These are phyloP conservation scores for Mucuna pruriens DNA, from an alignment of 306 rosid genomes.

Conservation along the genomic window DNA sequence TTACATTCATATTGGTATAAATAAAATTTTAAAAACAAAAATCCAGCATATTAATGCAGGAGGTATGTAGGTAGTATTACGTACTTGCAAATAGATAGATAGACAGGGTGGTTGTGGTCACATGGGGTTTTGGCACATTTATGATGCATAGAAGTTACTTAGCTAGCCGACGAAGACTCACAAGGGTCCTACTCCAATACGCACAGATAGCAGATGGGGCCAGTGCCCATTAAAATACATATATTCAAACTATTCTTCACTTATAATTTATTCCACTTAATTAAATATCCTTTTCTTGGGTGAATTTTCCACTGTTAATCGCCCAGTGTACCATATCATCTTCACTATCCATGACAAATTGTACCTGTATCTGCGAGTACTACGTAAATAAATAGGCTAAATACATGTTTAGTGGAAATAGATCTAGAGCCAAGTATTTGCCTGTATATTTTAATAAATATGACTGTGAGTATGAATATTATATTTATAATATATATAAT, in stretches of 20 bases:
- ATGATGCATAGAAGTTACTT: neutral
- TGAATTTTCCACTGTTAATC: neutral
- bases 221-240: neutral
- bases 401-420: too few species aligned
- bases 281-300: neutral
- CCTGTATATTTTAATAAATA: too few species aligned
- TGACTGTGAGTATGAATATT: too few species aligned
- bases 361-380: too few species aligned
- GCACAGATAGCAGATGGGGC: neutral
- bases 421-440: too few species aligned
- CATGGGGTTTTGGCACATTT: slow-evolving; percentile 24
- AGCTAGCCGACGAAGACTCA: neutral
- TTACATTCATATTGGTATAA: neutral
- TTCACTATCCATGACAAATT: too few species aligned
- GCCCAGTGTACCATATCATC: neutral
- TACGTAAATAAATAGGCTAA: too few species aligned
- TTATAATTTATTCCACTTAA: neutral
- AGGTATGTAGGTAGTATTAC: neutral
- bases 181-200: neutral
- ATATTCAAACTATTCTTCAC: neutral
- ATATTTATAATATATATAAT: too few species aligned
- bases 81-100: neutral
- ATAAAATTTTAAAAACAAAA: neutral
- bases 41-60: slow-evolving; percentile 19
- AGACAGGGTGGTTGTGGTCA: slow-evolving; percentile 13